Conservation (phyloP, 257 asterid genomes). For the Nemophila menziesii region DNA sequence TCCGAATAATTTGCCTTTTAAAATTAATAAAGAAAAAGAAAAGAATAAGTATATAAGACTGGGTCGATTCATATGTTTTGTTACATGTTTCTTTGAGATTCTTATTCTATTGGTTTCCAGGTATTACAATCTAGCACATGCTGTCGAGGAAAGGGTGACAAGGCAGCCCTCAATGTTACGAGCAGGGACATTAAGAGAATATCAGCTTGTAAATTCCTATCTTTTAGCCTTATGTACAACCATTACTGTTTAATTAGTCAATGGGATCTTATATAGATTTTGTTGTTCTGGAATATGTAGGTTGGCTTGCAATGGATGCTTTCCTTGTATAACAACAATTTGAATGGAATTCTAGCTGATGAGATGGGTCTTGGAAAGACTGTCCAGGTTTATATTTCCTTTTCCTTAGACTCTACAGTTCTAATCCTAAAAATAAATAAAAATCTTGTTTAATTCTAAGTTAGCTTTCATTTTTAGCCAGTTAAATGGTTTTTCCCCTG, state of each 20-base stretch:
- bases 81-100: too few species aligned
- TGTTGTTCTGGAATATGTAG: conserved; percentile 35
- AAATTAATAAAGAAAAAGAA: too few species aligned
- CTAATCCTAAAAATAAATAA: too few species aligned
- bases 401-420: too few species aligned
- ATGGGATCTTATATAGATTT: conserved; percentile 8
- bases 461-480: background rate
- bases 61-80: too few species aligned
- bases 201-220: conserved; percentile 72
- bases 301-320: conserved; percentile 99
- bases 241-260: conserved; percentile 6
- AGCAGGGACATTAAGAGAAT: conserved; percentile 87
- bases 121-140: conserved; percentile 97
- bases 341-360: conserved; percentile 98
- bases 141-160: conserved; percentile 80
- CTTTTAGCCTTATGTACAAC: conserved; percentile 9
- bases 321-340: conserved; percentile 85
- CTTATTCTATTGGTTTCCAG: conserved; percentile 26
- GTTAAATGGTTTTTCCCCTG: background rate
- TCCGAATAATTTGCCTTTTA: conserved; percentile 4
- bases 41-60: too few species aligned
- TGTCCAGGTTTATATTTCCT: conserved; percentile 56
- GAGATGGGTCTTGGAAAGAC: conserved; percentile 99
- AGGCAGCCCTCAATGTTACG: conserved; percentile 98
- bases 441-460: too few species aligned